Evolutionary conservation across 2,329 filamentous ascomycete species (phyloP).

Genomic region (Aureobasidium musti): DNA sequence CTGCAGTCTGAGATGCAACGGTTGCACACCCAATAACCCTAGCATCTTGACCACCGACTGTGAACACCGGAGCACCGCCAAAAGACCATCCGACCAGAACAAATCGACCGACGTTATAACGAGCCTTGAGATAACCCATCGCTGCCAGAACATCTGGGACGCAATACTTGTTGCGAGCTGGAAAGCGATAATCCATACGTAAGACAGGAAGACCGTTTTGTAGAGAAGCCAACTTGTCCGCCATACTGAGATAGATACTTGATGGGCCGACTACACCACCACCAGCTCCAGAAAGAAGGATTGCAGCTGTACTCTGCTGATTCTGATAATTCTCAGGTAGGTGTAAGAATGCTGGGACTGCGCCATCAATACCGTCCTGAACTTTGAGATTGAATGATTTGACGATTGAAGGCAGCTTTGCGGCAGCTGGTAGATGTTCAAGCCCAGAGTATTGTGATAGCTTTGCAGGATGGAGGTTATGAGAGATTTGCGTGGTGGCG

Average conservation of each 20-base stretch:
- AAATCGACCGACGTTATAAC: slow-evolving; percentile 41
- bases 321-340: slow-evolving; percentile 32
- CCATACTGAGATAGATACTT: slow-evolving; percentile 47
- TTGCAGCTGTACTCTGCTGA: slow-evolving; percentile 45
- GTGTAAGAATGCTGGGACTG: slow-evolving; percentile 34
- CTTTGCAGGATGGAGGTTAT: slow-evolving; percentile 15
- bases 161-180: slow-evolving; percentile 43
- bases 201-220: slow-evolving; percentile 45
- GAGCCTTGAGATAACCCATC: slow-evolving; percentile 43
- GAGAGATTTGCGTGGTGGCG: slow-evolving; percentile 10
- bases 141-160: slow-evolving; percentile 43
- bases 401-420: slow-evolving; percentile 1
- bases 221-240: slow-evolving; percentile 46
- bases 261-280: slow-evolving; percentile 47
- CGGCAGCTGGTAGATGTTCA: slow-evolving; percentile 29
- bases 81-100: slow-evolving; percentile 50
- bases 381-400: slow-evolving; percentile 33
- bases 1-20: slow-evolving; percentile 46
- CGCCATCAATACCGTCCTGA: slow-evolving; percentile 31
- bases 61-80: slow-evolving; percentile 48
- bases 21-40: slow-evolving; percentile 45
- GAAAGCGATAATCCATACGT: slow-evolving; percentile 47
- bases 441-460: slow-evolving; percentile 31
- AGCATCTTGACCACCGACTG: slow-evolving; percentile 40
- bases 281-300: slow-evolving; percentile 45